These are phyloP conservation scores for Xerocomus brunneocitrinus DNA, from an alignment of 768 basidiomycete genomes.

Conservation along the genomic window DNA sequence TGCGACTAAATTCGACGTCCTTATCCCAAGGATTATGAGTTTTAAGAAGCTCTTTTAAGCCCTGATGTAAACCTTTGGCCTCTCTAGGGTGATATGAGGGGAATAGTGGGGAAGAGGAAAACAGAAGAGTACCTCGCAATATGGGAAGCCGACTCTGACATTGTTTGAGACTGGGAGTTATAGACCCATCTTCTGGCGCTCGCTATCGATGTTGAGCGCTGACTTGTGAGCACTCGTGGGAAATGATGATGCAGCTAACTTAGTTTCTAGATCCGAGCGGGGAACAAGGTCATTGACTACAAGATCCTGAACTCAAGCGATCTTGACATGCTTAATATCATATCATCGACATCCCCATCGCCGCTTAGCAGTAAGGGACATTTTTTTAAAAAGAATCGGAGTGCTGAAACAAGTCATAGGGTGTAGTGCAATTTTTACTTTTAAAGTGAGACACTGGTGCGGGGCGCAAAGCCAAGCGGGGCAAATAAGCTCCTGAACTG, in stretches of 20 bases:
- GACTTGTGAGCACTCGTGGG: conserved; percentile 17
- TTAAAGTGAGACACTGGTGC: background rate
- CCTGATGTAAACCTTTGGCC: conserved; percentile 70
- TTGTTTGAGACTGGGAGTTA: conserved; percentile 17
- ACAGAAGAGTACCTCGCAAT: conserved; percentile 31
- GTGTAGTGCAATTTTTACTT: background rate
- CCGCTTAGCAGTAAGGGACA: background rate
- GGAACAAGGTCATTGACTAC: background rate
- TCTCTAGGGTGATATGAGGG: conserved; percentile 47
- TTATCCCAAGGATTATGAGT: conserved; percentile 75
- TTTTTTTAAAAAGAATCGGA: background rate
- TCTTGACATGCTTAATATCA: too few relatives aligned
- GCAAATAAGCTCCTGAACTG: too few relatives aligned
- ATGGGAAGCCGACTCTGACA: conserved; percentile 39
- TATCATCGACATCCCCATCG: too few relatives aligned
- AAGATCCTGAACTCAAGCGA: background rate
- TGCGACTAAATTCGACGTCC: conserved; percentile 82
- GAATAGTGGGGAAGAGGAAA: conserved; percentile 1
- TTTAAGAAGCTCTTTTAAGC: conserved; percentile 71
- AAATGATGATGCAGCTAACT: conserved; percentile 9
- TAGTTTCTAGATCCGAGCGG: background rate
- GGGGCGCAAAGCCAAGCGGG: too few relatives aligned
- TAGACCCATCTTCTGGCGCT: conserved; percentile 22
- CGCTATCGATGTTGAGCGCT: conserved; percentile 15
- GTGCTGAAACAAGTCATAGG: background rate